Evolutionary conservation across 2,329 filamentous ascomycete species (phyloP).

Genomic region (Aureobasidium pullulans): DNA sequence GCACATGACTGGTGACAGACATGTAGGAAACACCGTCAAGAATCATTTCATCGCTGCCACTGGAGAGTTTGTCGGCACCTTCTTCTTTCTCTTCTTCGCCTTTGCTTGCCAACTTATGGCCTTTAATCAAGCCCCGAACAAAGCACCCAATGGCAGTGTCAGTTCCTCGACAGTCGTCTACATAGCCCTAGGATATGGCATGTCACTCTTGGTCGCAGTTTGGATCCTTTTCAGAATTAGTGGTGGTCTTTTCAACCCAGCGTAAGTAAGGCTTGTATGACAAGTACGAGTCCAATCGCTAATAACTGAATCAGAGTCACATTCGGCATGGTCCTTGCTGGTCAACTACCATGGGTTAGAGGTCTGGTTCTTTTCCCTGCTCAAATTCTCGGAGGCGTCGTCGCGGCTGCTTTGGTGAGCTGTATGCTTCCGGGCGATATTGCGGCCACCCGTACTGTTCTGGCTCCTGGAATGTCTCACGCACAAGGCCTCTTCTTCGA

Average conservation of each 20-base stretch:
- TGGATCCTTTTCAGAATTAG: slow-evolving; percentile 26
- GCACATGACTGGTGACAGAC: not conserved
- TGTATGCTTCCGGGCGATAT: slow-evolving; percentile 26
- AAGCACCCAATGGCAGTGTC: slow-evolving; percentile 17
- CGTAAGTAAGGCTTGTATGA: slow-evolving; percentile 2
- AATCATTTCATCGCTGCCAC: slow-evolving; percentile 16
- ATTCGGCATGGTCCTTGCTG: slow-evolving; percentile 24
- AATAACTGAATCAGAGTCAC: slow-evolving; percentile 19
- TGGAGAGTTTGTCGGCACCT: slow-evolving; percentile 29
- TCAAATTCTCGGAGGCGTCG: slow-evolving; percentile 26
- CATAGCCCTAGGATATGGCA: slow-evolving; percentile 25
- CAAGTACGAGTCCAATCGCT: not conserved
- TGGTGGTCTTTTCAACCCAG: slow-evolving; percentile 24
- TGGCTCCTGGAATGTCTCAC: slow-evolving; percentile 22
- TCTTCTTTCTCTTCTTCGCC: slow-evolving; percentile 29
- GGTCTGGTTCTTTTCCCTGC: slow-evolving; percentile 23
- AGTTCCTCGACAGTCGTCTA: slow-evolving; percentile 23
- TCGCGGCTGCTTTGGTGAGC: slow-evolving; percentile 24
- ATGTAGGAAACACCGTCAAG: not conserved
- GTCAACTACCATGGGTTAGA: slow-evolving; percentile 21
- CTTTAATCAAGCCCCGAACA: slow-evolving; percentile 18
- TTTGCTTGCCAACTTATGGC: slow-evolving; percentile 23
- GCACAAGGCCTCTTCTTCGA: slow-evolving; percentile 29
- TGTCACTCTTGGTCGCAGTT: slow-evolving; percentile 25
- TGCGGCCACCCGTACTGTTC: slow-evolving; percentile 22